Percentiles rank a stretch among this genome's conserved stretches.
Evolutionary conservation across 257 asterid species (phyloP).

Genomic region (Capsicum baccatum): DNA sequence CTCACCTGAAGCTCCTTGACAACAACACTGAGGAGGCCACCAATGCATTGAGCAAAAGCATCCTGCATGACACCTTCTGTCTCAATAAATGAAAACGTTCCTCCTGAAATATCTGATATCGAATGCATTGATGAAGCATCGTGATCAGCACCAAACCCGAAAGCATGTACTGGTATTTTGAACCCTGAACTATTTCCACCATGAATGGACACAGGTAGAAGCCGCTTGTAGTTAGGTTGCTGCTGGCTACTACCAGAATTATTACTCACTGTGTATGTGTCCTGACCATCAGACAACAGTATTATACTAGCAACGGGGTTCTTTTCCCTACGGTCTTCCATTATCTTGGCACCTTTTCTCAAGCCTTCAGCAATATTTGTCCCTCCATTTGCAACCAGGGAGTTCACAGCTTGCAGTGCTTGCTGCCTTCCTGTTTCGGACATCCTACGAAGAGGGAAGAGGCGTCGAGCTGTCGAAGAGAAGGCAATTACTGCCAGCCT

Average conservation of each 20-base stretch:
- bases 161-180: slow-evolving; percentile 87
- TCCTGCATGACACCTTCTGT: slow-evolving; percentile 95
- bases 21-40: slow-evolving; percentile 92
- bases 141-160: slow-evolving; percentile 91
- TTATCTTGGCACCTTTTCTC: slow-evolving; percentile 87
- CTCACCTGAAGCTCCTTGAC: slow-evolving; percentile 71
- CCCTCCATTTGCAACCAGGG: slow-evolving; percentile 91
- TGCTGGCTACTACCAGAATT: slow-evolving; percentile 40
- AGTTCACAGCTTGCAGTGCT: slow-evolving; percentile 87
- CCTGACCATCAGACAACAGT: slow-evolving; percentile 92
- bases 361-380: slow-evolving; percentile 96
- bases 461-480: slow-evolving; percentile 95
- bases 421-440: slow-evolving; percentile 86
- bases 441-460: slow-evolving; percentile 90
- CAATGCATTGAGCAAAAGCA: slow-evolving; percentile 99
- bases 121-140: slow-evolving; percentile 95
- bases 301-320: slow-evolving; percentile 90
- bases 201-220: slow-evolving; percentile 75
- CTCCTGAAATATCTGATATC: slow-evolving; percentile 91
- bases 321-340: slow-evolving; percentile 84
- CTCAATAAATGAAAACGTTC: slow-evolving; percentile 95
- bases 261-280: slow-evolving; percentile 79
- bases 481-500: slow-evolving; percentile 91
- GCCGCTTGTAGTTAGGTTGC: slow-evolving; percentile 60
- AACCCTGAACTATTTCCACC: slow-evolving; percentile 54